Evolutionary conservation across 176 grass and related monocot genomes (phyloP), one percentile per base, ranked within the genome.

Genomic region (Tuctoria greenei): DNA sequence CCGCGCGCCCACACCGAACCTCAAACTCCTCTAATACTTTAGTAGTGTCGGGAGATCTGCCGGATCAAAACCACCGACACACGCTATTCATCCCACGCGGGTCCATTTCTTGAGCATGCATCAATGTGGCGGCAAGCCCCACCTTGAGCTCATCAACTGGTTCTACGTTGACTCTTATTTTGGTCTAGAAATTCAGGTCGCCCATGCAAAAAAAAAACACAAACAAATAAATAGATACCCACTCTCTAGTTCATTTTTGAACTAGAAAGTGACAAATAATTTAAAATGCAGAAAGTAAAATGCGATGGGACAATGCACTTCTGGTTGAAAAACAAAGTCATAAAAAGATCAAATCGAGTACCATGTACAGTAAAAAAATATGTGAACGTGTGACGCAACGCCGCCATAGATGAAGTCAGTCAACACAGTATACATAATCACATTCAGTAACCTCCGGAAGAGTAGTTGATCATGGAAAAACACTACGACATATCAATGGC

Each of bases 91-190:
- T 69, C 42, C 63, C 35, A 80, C 69, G 4, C 34, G 63, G 56
- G 77, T 38, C 49, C 28, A 18, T 20, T 72, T 68, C 59, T 6
- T 34, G 14, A 2, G n/a, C n/a, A n/a, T n/a, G 17, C 44, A 65
- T 81, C 12, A 69, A 9, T 37, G 18, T 31, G 72, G 38, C 43
- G 8, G 37, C 24, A 27, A 58, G 39, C 72, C 27, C 47, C 56
- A 56, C 57, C 58, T 65, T 28, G 66, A 65, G 60, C 36, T 61
- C 67, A 67, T 60, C 28, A 57, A 38, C 5, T 14, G 7, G 28
- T 60, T 60, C 28, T 66, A 39, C 47, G 74, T 73, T 78, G 68
- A 68, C 79, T 52, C 61, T 51, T 76, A 66, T 49, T 85, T 82
- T 77, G 79, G 31, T 46, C 66, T 58, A 56, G 0, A 20, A 46